Percentiles rank a stretch among this genome's conserved stretches.
phyloP scores from a whole-genome alignment of 768 basidiomycete species.

The Polyporus arcularius region DNA sequence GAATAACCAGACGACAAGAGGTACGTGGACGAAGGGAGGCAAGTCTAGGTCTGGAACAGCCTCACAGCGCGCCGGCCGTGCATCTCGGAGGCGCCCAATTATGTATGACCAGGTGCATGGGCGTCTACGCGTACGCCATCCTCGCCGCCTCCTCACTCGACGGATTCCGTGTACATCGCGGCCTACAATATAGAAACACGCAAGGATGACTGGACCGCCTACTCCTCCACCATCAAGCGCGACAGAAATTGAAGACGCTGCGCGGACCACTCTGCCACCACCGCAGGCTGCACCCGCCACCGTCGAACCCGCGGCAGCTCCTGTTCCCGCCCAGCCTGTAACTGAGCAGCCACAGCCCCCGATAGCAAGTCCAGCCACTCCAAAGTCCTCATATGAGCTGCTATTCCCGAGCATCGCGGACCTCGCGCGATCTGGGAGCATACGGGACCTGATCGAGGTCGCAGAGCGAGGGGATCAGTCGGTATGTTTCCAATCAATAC shows the following conservation, averaged over 20 bases:
- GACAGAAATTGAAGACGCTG: constrained; percentile 57
- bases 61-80: background rate
- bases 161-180: constrained; percentile 8
- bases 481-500: constrained; percentile 37
- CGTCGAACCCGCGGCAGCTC: constrained; percentile 5
- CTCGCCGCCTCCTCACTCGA: background rate
- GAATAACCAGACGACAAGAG: background rate
- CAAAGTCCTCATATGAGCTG: constrained; percentile 37
- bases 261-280: constrained; percentile 21
- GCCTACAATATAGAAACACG: background rate
- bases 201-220: constrained; percentile 58
- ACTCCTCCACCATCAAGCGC: constrained; percentile 64
- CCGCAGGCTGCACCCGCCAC: constrained; percentile 3
- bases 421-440: constrained; percentile 46
- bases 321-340: background rate
- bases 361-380: background rate
- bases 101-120: background rate
- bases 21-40: background rate
- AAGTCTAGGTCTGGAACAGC: constrained; percentile 5
- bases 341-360: constrained; percentile 4
- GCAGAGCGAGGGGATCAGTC: constrained; percentile 57
- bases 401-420: constrained; percentile 47
- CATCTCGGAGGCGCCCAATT: constrained; percentile 5
- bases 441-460: constrained; percentile 41
- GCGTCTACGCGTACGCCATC: constrained; percentile 10